phyloP scores from a whole-genome alignment of 179 eudicot genomes.

The Silene noctiflora region DNA sequence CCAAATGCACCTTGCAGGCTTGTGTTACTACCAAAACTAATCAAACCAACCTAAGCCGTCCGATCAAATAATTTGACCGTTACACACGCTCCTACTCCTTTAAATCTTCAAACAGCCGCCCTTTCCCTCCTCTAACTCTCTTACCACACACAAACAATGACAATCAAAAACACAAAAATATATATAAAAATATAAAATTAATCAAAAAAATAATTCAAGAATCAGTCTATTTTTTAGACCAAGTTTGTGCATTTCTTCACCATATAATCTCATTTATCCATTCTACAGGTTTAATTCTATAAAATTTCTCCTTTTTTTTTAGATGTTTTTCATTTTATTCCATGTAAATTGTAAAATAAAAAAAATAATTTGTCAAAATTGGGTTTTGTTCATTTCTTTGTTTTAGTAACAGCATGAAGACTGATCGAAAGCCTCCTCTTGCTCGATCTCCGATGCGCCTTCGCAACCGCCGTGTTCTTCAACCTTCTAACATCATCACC shows the following conservation, averaged over 20 bases:
- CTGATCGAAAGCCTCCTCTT: constrained; percentile 66
- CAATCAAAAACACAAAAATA: neutral
- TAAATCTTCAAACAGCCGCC: constrained; percentile 30
- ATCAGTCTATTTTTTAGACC: neutral
- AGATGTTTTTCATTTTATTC: neutral
- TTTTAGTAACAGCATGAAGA: constrained; percentile 34
- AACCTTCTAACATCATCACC: constrained; percentile 35
- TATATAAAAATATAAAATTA: neutral
- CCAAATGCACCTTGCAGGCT: no score
- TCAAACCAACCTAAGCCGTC: constrained; percentile 3
- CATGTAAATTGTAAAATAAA: neutral
- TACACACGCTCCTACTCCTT: constrained; percentile 27
- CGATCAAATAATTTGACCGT: constrained; percentile 38
- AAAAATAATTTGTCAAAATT: neutral
- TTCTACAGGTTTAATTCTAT: neutral
- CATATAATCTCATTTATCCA: neutral
- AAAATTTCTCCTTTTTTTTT: neutral
- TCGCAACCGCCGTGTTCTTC: constrained; percentile 57
- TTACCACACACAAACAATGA: neutral
- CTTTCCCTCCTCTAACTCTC: constrained; percentile 8
- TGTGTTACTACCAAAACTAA: no score
- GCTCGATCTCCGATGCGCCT: constrained; percentile 61
- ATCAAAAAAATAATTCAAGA: neutral
- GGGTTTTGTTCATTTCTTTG: neutral
- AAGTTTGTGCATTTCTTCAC: constrained; percentile 5